Percentiles rank a stretch among this genome's conserved stretches.
Evolutionary conservation across 192 early-diverging fungal species (phyloP).

Genomic region (Spizellomyces punctatus): DNA sequence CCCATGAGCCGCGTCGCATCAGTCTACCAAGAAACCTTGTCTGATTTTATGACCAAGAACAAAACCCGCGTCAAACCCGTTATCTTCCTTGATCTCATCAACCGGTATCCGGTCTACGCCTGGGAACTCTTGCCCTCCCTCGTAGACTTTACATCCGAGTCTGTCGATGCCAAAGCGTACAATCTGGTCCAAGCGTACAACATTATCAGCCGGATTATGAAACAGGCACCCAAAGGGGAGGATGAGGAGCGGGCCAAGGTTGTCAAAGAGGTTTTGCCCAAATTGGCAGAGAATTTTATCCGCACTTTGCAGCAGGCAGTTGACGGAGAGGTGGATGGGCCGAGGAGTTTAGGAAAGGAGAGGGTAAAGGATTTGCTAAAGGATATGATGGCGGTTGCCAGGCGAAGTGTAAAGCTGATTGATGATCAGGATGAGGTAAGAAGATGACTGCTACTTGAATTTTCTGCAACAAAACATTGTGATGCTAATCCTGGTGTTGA

Average conservation of each 20-base stretch:
- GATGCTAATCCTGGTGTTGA: neutral
- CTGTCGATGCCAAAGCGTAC: conserved; percentile 15
- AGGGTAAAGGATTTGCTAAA: conserved; percentile 42
- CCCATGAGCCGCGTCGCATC: conserved; percentile 36
- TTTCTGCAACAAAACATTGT: neutral
- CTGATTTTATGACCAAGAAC: conserved; percentile 77
- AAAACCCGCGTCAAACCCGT: conserved; percentile 67
- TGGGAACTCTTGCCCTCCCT: conserved; percentile 65
- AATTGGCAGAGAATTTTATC: conserved; percentile 18
- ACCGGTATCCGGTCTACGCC: conserved; percentile 58
- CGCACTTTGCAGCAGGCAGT: conserved; percentile 9
- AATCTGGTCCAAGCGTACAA: conserved; percentile 30
- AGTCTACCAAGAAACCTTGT: conserved; percentile 61
- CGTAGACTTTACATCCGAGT: conserved; percentile 29
- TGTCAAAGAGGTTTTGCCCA: neutral
- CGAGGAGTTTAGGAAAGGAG: conserved; percentile 29
- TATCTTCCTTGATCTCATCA: conserved; percentile 69
- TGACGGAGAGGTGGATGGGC: conserved; percentile 21
- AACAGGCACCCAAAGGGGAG: conserved; percentile 28
- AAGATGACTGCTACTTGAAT: neutral
- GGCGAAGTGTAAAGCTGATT: conserved; percentile 29
- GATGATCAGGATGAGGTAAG: conserved; percentile 25
- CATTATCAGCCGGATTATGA: conserved; percentile 31
- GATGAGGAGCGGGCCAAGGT: conserved; percentile 1
- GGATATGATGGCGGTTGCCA: conserved; percentile 27